These are phyloP conservation scores for Magnusiomyces fungicola DNA, from an alignment of 1,139 yeast genomes.

Conservation along the genomic window DNA sequence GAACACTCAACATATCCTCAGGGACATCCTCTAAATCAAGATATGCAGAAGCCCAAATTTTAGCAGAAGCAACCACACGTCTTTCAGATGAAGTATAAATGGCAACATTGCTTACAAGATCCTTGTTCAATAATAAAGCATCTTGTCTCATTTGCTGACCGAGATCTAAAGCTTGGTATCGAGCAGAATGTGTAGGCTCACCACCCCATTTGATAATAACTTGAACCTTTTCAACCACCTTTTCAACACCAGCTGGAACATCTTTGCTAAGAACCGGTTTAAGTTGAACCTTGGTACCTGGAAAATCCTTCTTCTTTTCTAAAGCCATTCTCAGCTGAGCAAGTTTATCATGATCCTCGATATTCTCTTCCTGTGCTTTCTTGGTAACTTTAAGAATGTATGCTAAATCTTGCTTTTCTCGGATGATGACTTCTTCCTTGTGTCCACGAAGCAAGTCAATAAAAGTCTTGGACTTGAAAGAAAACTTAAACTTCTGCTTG, in stretches of 20 bases:
- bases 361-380: conserved; percentile 65
- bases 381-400: conserved; percentile 81
- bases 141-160: conserved; percentile 96
- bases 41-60: conserved; percentile 75
- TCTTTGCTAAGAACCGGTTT: conserved; percentile 71
- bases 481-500: conserved; percentile 95
- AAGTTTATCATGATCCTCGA: conserved; percentile 76
- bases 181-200: conserved; percentile 97
- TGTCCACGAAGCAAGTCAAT: conserved; percentile 87
- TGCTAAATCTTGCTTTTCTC: conserved; percentile 79
- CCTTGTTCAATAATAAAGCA: conserved; percentile 73
- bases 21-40: conserved; percentile 68
- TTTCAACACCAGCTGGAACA: conserved; percentile 11
- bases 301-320: conserved; percentile 80
- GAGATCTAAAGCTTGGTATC: conserved; percentile 86
- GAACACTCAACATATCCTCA: conserved; percentile 68
- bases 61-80: conserved; percentile 89
- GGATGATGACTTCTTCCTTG: conserved; percentile 88
- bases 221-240: conserved; percentile 80
- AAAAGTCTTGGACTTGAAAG: conserved; percentile 82
- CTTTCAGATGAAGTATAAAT: conserved; percentile 91
- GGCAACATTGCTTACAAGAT: conserved; percentile 74
- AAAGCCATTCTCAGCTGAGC: conserved; percentile 72
- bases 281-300: conserved; percentile 94
- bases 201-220: conserved; percentile 98